Evolutionary conservation across 2,329 filamentous ascomycete genomes (phyloP).

Genomic region (Calonectria pseudoturangicola): DNA sequence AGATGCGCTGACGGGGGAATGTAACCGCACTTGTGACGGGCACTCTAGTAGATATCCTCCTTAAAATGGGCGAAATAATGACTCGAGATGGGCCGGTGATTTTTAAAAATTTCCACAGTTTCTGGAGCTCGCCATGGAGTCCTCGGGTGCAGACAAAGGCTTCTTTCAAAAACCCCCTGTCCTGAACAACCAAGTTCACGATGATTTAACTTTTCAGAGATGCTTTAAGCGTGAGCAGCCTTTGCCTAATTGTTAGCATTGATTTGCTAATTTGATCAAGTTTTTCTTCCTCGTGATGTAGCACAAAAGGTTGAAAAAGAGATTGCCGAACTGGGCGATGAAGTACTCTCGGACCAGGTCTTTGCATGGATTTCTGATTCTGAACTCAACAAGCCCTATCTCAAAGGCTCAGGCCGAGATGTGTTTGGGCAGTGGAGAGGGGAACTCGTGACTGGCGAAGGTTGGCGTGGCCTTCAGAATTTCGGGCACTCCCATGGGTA

Average conservation of each 20-base stretch:
- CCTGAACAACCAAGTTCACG: conserved; percentile 73
- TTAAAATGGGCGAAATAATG: conserved; percentile 31
- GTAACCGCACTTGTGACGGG: conserved; percentile 46
- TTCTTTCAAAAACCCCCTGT: conserved; percentile 74
- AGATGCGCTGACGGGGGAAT: conserved; percentile 37
- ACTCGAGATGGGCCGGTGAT: conserved; percentile 17
- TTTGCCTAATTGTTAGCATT: not conserved
- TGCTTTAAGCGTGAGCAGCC: conserved; percentile 68
- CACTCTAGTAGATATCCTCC: conserved; percentile 16
- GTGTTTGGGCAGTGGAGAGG: conserved; percentile 77
- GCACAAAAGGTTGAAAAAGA: conserved; percentile 64
- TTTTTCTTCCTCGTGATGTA: conserved; percentile 68
- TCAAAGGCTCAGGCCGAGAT: conserved; percentile 74
- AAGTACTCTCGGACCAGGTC: conserved; percentile 72
- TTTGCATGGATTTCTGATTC: conserved; percentile 77
- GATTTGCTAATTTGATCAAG: conserved; percentile 56
- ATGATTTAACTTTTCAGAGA: conserved; percentile 72
- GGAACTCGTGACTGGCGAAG: conserved; percentile 77
- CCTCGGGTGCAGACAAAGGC: conserved; percentile 68
- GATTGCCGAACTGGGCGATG: conserved; percentile 68
- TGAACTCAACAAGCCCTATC: conserved; percentile 78
- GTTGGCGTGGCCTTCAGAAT: conserved; percentile 78
- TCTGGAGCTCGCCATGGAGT: conserved; percentile 60
- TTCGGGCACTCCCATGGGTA: conserved; percentile 75
- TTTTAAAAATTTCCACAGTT: not conserved